Base-by-base conservation (phyloP, 2,329 filamentous ascomycete genomes). In the Alternaria brassicae region DNA sequence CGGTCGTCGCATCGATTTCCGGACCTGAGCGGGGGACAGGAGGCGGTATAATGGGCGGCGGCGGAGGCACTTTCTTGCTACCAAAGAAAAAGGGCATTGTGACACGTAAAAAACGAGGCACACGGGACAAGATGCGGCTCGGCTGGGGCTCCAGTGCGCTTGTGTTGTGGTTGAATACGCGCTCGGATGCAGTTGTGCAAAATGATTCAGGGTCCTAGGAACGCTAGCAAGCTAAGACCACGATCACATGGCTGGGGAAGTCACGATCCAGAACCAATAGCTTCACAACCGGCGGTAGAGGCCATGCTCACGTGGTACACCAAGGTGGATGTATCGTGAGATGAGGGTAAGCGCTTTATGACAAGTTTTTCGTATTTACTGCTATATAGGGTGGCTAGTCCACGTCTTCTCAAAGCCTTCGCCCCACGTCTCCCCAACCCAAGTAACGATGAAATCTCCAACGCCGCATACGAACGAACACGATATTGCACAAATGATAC, bases 1-100 rank as follows among this genome's bases (percentile, higher is more conserved):
- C 66, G 6, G 86, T 88, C 6, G 83, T 82, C 41, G 77, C 73
- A 70, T 81, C 81, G 68, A 83, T 79, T 56, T 71, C 54, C 13
- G 73, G 73, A 12, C 69, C 67, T 70, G 60, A 90, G 81, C 52
- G 84, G 73, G 60, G 90, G 81, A 42, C 83, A 79, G 51, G 82
- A 48, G 83, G 79, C 8, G 87, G 85, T 28, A 82, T 13, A 28
- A 54, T 79, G 27, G 89, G 88, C 48, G 89, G 87, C 41, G 85
- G 82, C 17, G 90, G 85, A 53, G 65, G 58, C 44, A 63, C 59
- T 47, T 66, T 60, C 42, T 67, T 68, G 41, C 68, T 64, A 53
- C 70, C 63, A 56, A 61, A 71, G 58, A 69, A 72, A n/a, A 61
- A 69, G 45, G 45, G 36, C 56, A 59, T 59, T 12, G 47, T 49